Percentiles rank a stretch among this genome's conserved stretches.
Evolutionary conservation across 345 rosid species (phyloP).

Genomic region (Lepidium didymum): DNA sequence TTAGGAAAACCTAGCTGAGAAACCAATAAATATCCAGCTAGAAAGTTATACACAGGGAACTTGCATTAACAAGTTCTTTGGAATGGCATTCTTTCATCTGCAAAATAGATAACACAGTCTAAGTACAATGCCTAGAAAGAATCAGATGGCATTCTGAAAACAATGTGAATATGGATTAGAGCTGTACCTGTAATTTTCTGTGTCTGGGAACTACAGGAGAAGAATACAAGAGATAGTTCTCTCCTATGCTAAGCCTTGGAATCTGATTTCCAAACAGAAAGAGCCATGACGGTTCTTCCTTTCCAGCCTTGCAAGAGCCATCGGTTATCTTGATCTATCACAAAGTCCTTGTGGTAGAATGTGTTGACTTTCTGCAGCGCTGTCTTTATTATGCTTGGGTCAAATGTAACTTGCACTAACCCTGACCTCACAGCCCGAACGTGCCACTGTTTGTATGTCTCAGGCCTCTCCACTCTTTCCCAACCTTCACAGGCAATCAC

Average conservation of each 20-base stretch:
- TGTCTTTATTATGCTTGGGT: conserved; percentile 34
- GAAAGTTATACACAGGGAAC: not conserved
- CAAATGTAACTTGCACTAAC: conserved; percentile 56
- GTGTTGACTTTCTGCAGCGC: conserved; percentile 37
- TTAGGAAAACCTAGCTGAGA: conserved; percentile 18
- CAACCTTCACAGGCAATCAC: conserved; percentile 81
- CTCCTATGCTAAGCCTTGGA: conserved; percentile 12
- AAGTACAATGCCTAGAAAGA: not conserved
- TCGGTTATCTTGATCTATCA: conserved; percentile 57
- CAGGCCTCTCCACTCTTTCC: conserved; percentile 96
- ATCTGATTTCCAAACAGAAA: conserved; percentile 76
- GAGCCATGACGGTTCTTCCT: conserved; percentile 67
- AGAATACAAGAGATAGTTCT: not conserved
- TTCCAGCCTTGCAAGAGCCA: conserved; percentile 98
- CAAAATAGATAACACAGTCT: conserved; percentile 1
- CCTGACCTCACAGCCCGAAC: conserved; percentile 68
- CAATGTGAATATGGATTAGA: not conserved
- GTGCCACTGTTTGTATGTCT: conserved; percentile 94
- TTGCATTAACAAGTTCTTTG: conserved; percentile 10
- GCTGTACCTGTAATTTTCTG: conserved; percentile 2
- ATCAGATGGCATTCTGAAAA: not conserved
- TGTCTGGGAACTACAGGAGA: not conserved
- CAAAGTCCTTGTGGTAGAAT: conserved; percentile 69
- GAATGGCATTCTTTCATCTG: not conserved
- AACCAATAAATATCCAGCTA: not conserved